Percentiles rank a stretch among this genome's conserved stretches.
phyloP scores from a whole-genome alignment of 441 rosid species.

The Eutrema salsugineum region DNA sequence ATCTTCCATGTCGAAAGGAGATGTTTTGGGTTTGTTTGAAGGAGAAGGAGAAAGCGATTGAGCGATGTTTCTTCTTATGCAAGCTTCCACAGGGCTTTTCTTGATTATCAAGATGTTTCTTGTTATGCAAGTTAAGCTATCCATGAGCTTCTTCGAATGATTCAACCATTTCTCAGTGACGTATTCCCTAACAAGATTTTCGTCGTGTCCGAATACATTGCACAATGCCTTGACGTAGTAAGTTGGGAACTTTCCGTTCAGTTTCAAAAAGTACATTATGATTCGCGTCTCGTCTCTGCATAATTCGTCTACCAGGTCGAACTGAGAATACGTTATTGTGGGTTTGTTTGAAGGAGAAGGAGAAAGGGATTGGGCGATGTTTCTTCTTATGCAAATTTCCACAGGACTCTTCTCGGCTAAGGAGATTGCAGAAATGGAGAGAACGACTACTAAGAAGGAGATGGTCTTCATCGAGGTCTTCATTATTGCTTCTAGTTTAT shows the following conservation, averaged over 20 bases:
- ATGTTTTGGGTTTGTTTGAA: neutral
- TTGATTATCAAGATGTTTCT: neutral
- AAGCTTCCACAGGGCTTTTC: slow-evolving; percentile 1
- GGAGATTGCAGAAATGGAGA: slow-evolving; percentile 5
- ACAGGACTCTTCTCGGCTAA: neutral
- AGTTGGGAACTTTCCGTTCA: slow-evolving; percentile 9
- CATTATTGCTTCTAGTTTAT: slow-evolving; percentile 6
- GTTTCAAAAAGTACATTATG: neutral
- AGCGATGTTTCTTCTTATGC: slow-evolving; percentile 17
- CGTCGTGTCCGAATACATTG: slow-evolving; percentile 7
- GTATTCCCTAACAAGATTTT: slow-evolving; percentile 2
- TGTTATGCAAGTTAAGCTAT: neutral
- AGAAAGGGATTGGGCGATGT: neutral
- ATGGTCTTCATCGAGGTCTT: slow-evolving; percentile 8
- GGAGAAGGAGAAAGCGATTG: neutral
- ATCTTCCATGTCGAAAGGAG: neutral
- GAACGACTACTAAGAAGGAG: slow-evolving; percentile 5
- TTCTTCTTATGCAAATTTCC: slow-evolving; percentile 23
- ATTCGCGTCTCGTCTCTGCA: slow-evolving; percentile 13
- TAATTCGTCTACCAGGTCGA: neutral
- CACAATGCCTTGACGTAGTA: slow-evolving; percentile 28
- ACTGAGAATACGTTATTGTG: neutral
- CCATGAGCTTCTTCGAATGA: neutral
- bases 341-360: slow-evolving; percentile 1
- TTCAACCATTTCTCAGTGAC: slow-evolving; percentile 9